Conservation (phyloP, 257 asterid species). For the Solanum corneliomulleri region DNA sequence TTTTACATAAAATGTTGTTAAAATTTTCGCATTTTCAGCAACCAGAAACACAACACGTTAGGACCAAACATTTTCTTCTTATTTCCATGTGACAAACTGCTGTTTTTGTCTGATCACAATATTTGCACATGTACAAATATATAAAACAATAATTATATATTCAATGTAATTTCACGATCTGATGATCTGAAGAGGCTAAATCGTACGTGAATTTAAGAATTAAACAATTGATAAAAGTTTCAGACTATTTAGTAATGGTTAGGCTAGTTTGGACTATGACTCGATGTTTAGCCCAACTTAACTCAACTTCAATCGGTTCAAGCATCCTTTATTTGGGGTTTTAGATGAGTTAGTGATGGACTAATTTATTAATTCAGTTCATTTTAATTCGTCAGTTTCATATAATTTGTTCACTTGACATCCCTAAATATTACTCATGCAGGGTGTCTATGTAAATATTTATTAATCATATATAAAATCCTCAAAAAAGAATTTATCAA, state of each 20-base stretch:
- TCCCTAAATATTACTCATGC: not conserved
- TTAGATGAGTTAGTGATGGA: not conserved
- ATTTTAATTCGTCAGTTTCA: not conserved
- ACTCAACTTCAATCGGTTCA: not conserved
- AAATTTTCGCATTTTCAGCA: not conserved
- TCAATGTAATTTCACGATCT: not conserved
- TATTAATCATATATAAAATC: not conserved
- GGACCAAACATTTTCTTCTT: not conserved
- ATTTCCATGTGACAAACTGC: constrained; percentile 25
- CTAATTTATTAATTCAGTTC: not conserved
- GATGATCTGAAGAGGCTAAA: not conserved
- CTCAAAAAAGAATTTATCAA: not conserved
- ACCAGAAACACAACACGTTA: not conserved
- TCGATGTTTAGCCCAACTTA: not conserved
- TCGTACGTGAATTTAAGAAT: not conserved
- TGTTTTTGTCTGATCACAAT: constrained; percentile 7
- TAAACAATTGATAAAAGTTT: not conserved
- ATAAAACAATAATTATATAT: not conserved
- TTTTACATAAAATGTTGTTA: not conserved
- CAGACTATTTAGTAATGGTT: not conserved
- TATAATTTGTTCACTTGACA: not conserved
- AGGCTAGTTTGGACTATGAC: not conserved
- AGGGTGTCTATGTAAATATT: not conserved
- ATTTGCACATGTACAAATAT: not conserved
- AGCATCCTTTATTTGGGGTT: not conserved